Conservation (phyloP, 2,329 filamentous ascomycete genomes). For the Paraphoma sp. region DNA sequence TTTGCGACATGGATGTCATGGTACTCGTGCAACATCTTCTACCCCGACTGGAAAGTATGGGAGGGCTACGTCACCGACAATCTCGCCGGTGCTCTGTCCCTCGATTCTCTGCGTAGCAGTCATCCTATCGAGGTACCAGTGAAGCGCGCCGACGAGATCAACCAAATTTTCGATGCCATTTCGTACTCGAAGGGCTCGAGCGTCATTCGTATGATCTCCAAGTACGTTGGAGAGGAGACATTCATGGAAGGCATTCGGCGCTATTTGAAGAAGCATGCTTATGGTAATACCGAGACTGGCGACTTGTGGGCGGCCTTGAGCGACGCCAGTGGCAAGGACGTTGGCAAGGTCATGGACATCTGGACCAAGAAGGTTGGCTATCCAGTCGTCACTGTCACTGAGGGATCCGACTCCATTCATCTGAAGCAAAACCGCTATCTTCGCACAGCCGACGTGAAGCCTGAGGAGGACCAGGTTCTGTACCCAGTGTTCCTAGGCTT, state of each 20-base stretch:
- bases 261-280: slow-evolving; percentile 97
- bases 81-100: slow-evolving; percentile 82
- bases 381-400: slow-evolving; percentile 86
- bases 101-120: slow-evolving; percentile 91
- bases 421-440: slow-evolving; percentile 96
- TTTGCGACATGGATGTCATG: slow-evolving; percentile 93
- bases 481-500: slow-evolving; percentile 91
- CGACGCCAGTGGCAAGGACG: slow-evolving; percentile 88
- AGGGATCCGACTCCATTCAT: slow-evolving; percentile 75
- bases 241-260: slow-evolving; percentile 91
- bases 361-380: slow-evolving; percentile 98
- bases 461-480: slow-evolving; percentile 86
- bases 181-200: slow-evolving; percentile 97
- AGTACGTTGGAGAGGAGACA: slow-evolving; percentile 87
- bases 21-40: slow-evolving; percentile 94
- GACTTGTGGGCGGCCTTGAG: slow-evolving; percentile 90
- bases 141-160: slow-evolving; percentile 93
- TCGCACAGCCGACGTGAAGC: slow-evolving; percentile 88
- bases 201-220: slow-evolving; percentile 96
- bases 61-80: slow-evolving; percentile 93
- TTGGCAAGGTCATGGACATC: slow-evolving; percentile 88
- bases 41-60: slow-evolving; percentile 99
- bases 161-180: slow-evolving; percentile 97
- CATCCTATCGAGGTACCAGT: slow-evolving; percentile 97
- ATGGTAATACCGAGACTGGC: slow-evolving; percentile 88